phyloP scores from a whole-genome alignment of 73 alveolate species.

The Paramecium biaurelia region DNA sequence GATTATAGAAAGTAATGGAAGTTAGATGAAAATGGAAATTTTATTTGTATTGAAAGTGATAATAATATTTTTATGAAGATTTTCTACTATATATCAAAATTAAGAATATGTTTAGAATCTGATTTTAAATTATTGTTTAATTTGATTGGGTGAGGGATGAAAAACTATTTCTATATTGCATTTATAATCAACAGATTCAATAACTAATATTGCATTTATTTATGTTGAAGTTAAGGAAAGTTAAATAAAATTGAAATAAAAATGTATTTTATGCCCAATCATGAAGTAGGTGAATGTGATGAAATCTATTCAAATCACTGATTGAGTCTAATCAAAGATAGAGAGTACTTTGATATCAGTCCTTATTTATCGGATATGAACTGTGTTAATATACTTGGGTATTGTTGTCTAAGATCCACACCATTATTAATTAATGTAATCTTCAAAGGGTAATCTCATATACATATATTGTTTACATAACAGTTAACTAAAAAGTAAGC shows the following conservation, averaged over 20 bases:
- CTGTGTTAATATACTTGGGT: neutral
- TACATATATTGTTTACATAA: neutral
- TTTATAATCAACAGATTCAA: neutral
- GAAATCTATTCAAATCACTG: neutral
- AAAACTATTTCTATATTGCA: neutral
- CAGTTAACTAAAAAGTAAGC: neutral
- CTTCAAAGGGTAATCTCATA: neutral
- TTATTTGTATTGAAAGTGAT: neutral
- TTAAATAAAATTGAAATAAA: neutral
- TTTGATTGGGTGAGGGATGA: neutral
- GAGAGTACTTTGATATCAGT: neutral
- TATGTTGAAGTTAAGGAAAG: neutral
- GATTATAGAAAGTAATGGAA: neutral
- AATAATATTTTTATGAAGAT: neutral
- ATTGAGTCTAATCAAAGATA: neutral
- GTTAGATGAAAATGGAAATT: neutral
- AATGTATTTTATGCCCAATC: neutral
- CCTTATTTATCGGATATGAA: neutral
- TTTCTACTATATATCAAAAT: too few relatives aligned
- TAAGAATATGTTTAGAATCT: neutral
- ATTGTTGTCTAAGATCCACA: neutral
- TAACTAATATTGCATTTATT: neutral
- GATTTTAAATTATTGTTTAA: neutral
- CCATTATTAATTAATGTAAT: neutral
- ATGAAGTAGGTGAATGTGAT: neutral